Percentiles rank a stretch among this genome's conserved stretches.
Evolutionary conservation across 2,329 filamentous ascomycete genomes (phyloP).

Genomic region (Phaeosphaeria sp.): DNA sequence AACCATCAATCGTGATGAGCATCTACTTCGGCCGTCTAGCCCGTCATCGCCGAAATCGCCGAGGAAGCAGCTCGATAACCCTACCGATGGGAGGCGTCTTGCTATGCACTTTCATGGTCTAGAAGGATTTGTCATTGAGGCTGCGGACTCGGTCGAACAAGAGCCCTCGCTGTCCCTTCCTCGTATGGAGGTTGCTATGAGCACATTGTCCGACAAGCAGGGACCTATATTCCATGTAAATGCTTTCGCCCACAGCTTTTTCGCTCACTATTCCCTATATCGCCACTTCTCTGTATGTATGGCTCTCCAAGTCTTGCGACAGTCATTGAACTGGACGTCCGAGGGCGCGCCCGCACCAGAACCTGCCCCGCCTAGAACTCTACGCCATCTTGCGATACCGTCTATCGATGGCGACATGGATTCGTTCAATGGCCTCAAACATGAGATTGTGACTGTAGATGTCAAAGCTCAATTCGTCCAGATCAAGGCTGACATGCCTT

Average conservation of each 20-base stretch:
- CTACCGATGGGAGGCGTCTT: slow-evolving; percentile 79
- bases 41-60: slow-evolving; percentile 57
- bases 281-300: slow-evolving; percentile 89
- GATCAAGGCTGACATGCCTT: slow-evolving; percentile 85
- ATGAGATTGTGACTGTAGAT: slow-evolving; percentile 81
- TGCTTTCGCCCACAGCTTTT: slow-evolving; percentile 77
- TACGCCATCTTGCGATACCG: slow-evolving; percentile 40
- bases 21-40: slow-evolving; percentile 62
- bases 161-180: slow-evolving; percentile 89
- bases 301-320: slow-evolving; percentile 72
- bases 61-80: slow-evolving; percentile 54
- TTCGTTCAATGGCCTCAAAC: slow-evolving; percentile 30
- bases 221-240: slow-evolving; percentile 89
- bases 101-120: slow-evolving; percentile 81
- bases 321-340: slow-evolving; percentile 47
- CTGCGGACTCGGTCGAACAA: slow-evolving; percentile 79
- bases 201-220: slow-evolving; percentile 83
- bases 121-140: slow-evolving; percentile 90
- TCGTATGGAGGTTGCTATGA: slow-evolving; percentile 84
- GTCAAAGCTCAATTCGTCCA: slow-evolving; percentile 83
- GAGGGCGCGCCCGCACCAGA: slow-evolving; percentile 15
- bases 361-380: slow-evolving; percentile 17
- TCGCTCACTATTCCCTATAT: slow-evolving; percentile 89
- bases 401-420: slow-evolving; percentile 42
- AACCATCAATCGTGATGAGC: slow-evolving; percentile 64